Percentiles rank a stretch among this genome's conserved stretches.
These are phyloP conservation scores for Dactylellina parvicollis DNA, from an alignment of 2,329 filamentous ascomycete species.

Conservation along the genomic window DNA sequence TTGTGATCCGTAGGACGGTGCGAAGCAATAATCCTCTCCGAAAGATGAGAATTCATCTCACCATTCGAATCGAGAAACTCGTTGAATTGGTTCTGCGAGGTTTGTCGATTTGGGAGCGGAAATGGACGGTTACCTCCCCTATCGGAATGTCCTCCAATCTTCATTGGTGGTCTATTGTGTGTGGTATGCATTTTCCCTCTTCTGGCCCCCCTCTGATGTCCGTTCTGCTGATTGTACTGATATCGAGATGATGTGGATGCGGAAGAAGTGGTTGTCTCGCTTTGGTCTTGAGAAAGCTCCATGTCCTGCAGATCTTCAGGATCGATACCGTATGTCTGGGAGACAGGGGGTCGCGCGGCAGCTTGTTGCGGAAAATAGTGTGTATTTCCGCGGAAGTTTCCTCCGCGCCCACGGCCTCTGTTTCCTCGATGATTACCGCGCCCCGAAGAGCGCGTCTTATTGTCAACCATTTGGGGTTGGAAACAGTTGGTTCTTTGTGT, in stretches of 20 bases:
- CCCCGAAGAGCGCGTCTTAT: background rate
- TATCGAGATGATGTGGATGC: background rate
- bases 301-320: slow-evolving; percentile 14
- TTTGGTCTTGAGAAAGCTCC: background rate
- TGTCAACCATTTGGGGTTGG: slow-evolving; percentile 18
- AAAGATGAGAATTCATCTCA: slow-evolving; percentile 52
- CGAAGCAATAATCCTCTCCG: slow-evolving; percentile 35
- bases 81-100: background rate
- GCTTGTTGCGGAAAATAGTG: background rate
- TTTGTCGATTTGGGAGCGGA: background rate
- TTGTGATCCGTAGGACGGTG: slow-evolving; percentile 28
- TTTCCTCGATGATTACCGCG: slow-evolving; percentile 2
- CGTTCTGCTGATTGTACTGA: slow-evolving; percentile 1
- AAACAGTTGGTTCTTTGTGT: background rate
- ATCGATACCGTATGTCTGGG: slow-evolving; percentile 13
- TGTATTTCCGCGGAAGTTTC: background rate
- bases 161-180: slow-evolving; percentile 19
- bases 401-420: slow-evolving; percentile 1
- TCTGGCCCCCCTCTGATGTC: background rate
- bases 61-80: background rate
- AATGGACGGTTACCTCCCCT: background rate
- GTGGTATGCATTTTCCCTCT: background rate
- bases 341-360: background rate
- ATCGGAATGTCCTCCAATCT: slow-evolving; percentile 23
- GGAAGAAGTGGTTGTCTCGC: background rate